Conservation (phyloP, 441 rosid species). For the Gossypium laxum region DNA sequence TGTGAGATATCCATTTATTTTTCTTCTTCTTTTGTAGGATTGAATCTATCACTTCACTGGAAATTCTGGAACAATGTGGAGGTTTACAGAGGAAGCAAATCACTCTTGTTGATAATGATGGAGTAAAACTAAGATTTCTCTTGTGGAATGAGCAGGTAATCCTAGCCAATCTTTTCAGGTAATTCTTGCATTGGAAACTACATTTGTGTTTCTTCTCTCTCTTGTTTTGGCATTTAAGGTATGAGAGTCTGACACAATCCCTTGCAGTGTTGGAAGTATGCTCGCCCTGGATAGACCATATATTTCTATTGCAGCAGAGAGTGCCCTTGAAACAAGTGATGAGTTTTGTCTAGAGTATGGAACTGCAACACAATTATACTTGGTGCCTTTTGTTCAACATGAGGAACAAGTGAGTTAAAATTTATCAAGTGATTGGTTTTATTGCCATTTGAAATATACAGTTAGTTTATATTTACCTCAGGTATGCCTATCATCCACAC, state of each 20-base stretch:
- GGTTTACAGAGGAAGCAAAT: slow-evolving; percentile 55
- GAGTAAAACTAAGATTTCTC: slow-evolving; percentile 49
- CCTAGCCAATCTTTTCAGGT: slow-evolving; percentile 82
- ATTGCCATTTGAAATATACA: slow-evolving; percentile 13
- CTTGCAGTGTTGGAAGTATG: slow-evolving; percentile 68
- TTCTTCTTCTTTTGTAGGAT: slow-evolving; percentile 38
- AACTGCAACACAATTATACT: slow-evolving; percentile 73
- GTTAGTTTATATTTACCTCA: slow-evolving; percentile 25
- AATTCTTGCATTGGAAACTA: slow-evolving; percentile 20
- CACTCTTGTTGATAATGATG: slow-evolving; percentile 64
- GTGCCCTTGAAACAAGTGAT: slow-evolving; percentile 41
- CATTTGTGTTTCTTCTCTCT: slow-evolving; percentile 2
- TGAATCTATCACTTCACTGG: slow-evolving; percentile 64
- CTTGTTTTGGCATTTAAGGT: not conserved
- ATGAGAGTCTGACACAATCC: not conserved
- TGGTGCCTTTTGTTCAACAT: slow-evolving; percentile 67
- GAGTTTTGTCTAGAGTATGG: slow-evolving; percentile 86
- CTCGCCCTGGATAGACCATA: slow-evolving; percentile 85
- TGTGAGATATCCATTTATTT: not conserved
- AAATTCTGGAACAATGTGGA: slow-evolving; percentile 46
- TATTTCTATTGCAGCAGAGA: slow-evolving; percentile 49
- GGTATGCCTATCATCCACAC: slow-evolving; percentile 63
- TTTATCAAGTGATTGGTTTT: not conserved
- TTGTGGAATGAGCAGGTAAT: slow-evolving; percentile 84
- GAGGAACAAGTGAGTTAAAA: slow-evolving; percentile 57